Evolutionary conservation across 192 early-diverging fungal genomes (phyloP), one percentile per base, ranked within the genome.

Genomic region (Cetraspora pellucida): DNA sequence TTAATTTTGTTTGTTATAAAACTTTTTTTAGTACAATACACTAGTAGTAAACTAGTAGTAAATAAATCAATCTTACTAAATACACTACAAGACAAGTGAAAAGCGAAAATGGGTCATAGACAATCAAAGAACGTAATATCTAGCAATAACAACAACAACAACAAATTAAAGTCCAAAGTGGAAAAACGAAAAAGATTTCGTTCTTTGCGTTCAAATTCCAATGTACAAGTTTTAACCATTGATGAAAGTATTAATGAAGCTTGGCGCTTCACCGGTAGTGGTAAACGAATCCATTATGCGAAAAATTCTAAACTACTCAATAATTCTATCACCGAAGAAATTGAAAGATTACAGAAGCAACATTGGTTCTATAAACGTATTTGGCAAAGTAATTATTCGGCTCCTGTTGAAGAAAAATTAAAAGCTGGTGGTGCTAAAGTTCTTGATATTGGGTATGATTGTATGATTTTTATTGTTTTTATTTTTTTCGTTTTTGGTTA

Each of bases 371-470:
- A n/a, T 65, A 30, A 37, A 37, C 63, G 31, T 19, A 37, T 65
- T 65, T 65, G 63, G 63, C 63, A 65, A 43, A 37, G 31, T 10
- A 65, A 65, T 65, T 65, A n/a, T 65, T 65, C 63, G 4, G 16
- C 63, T 10, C 63, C 63, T 19, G 19, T 65, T 8, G 63, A 65
- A 43, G 63, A 65, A 47, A n/a, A 2, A 25, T 54, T 76, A 27
- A 66, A 65, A 64, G 11, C 7, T 19, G 74, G 63, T 19, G 74
- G 63, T 54, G 46, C 47, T 6, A 59, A 25, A 50, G 60, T 76
- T 13, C 28, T 76, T 10, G 74, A 76, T 66, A 47, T 76, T 21
- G 61, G 74, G 74, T 76, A 76, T 45, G 10, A 43, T 37, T 57
- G 30, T 28, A 4, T 19, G 9, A 10, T 37, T 31, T 7, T 50